Base-by-base conservation (phyloP, 139 green algal species). In the Chlamydomonas incerta region DNA sequence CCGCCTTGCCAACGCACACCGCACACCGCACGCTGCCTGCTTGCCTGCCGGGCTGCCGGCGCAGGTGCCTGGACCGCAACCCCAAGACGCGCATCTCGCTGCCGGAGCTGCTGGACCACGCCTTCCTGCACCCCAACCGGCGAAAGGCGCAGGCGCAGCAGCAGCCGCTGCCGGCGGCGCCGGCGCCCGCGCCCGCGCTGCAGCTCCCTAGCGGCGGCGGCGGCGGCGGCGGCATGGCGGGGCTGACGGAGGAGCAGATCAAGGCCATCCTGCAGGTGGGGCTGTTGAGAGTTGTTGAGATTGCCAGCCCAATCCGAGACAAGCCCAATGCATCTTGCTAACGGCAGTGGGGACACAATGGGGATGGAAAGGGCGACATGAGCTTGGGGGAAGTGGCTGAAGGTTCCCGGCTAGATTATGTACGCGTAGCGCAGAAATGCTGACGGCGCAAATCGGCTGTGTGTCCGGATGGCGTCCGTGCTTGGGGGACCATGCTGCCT, bases 41-140 rank as follows among this genome's bases (percentile, higher is more conserved):
- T 57, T 57, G 50, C 11, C 50, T 10, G 11, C 10, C 50, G 11
- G 50, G 11, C 50, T 57, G 50, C 11, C 86, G 75, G 35, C 50
- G n/a, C 77, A 88, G 91, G 70, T 99, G 97, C 92, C 91, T 99
- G 58, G 94, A 97, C 90, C 90, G 96, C 57, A 92, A 97, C 89
- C 92, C 96, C 3, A 87, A 90, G 66, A 93, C 87, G 0, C 93
- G 97, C 72, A 96, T 98, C 81, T 94, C 93, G 57, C 55, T 85
- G 69, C 93, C 94, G 89, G 94, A 98, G 81, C 92, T 99, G 66
- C 87, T 99, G 52, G 89, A 94, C 29, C 95, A 99, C 82, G 71
- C 92, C 28, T 98, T 98, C 89, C 92, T 99, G 75, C 91, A 95
- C 34, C 96, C 96, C 3, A 92, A 94, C 46, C 68, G 82, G 0